Evolutionary conservation across 1,284 basidiomycete species (phyloP), one percentile per base, ranked within the genome.

Genomic region (Macrocybe sp.): DNA sequence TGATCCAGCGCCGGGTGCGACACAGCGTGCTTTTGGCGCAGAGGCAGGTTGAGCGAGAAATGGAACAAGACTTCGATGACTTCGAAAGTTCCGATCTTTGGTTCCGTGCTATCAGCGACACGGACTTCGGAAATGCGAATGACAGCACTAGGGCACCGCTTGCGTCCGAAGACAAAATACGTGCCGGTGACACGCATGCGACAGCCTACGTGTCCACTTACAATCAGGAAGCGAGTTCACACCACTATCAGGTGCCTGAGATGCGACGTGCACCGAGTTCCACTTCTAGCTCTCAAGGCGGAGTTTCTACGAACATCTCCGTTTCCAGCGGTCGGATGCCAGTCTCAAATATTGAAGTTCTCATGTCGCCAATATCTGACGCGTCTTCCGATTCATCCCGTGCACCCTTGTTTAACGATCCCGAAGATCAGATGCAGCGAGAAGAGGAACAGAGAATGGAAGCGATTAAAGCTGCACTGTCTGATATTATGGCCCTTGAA

Each of bases 381-480:
- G 53, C 63, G 2, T 67, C 73, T 7, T 72, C 74, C 0, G 71
- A 79, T 16, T 65, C 73, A n/a, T 66, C 79, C 2, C 72, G 89
- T 41, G 80, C 86, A 1, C 89, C 89, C 2, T 69, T 92, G n/a
- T 92, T 92, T 55, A 79, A 86, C 54, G 86, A 89, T 54, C 81
- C 83, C 0, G 80, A 85, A 47, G 83, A 88, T 48, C 75, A 74
- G 38, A 70, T 74, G 48, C 78, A 77, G 45, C 72, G 76, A 41
- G 76, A 81, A 4, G 83, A 88, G 45, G 83, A 91, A 60, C 76
- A 85, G 54, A 76, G 91, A 33, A 95, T 97, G 79, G 91, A 93
- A 55, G 93, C 92, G 3, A 93, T 97, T 16, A 92, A 95, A 59
- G 90, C 92, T 3, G 95, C 95, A 1, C 72, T 98, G 50, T 94